A percentile compares a stretch with the other conserved stretches of the same genome.
phyloP scores from a whole-genome alignment of 139 green algal species.

The Spirogloea muscicola region DNA sequence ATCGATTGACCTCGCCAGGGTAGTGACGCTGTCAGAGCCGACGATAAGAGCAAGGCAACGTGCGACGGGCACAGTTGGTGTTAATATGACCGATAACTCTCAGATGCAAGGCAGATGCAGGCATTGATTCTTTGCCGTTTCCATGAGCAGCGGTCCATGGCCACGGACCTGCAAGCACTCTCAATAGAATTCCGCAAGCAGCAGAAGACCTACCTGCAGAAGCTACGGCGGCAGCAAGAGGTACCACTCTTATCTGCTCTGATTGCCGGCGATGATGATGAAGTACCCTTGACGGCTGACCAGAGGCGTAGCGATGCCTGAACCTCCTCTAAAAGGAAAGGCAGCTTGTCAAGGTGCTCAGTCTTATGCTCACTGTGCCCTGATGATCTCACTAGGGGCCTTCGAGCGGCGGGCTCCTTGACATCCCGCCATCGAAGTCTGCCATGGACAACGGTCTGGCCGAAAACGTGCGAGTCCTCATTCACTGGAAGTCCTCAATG shows the following conservation, averaged over 20 bases:
- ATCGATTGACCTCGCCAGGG: no score
- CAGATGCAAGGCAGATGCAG: neutral
- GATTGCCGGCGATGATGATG: neutral
- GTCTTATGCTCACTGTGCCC: neutral
- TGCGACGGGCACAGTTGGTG: neutral
- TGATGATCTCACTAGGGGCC: neutral
- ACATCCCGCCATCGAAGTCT: no score
- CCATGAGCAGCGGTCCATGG: slow-evolving; percentile 40
- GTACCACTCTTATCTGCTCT: neutral
- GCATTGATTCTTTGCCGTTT: neutral
- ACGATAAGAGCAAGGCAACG: neutral
- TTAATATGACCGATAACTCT: neutral
- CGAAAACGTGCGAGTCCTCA: no score
- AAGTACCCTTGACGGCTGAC: slow-evolving; percentile 1
- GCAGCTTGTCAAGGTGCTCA: neutral
- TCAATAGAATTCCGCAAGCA: slow-evolving; percentile 53
- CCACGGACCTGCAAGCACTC: slow-evolving; percentile 49
- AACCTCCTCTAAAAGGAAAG: neutral
- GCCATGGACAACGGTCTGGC: no score
- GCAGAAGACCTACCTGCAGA: slow-evolving; percentile 49
- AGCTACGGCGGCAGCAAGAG: slow-evolving; percentile 48
- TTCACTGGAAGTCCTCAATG: no score
- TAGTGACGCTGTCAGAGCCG: neutral
- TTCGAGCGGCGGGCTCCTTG: no score
- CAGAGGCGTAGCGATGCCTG: neutral